A percentile compares a stretch with the other conserved stretches of the same genome.
Evolutionary conservation across 345 rosid genomes (phyloP).

Genomic region (Moricandia arvensis): DNA sequence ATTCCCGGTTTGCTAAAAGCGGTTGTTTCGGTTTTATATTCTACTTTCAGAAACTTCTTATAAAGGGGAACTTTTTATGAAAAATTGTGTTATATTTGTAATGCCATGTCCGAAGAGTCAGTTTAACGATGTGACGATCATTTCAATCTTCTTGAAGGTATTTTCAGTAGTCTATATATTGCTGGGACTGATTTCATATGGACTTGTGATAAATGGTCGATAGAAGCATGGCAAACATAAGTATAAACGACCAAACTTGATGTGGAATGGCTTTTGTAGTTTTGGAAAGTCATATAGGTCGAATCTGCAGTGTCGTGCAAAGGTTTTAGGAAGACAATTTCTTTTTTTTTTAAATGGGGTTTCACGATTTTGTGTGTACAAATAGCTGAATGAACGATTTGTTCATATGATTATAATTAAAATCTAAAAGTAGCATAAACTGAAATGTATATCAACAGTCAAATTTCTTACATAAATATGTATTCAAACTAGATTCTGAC

Average conservation of each 20-base stretch:
- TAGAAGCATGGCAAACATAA: neutral
- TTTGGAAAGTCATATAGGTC: too few relatives aligned
- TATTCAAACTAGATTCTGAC: too few relatives aligned
- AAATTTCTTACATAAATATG: neutral
- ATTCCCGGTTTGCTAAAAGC: neutral
- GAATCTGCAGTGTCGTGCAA: too few relatives aligned
- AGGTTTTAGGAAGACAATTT: too few relatives aligned
- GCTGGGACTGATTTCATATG: neutral
- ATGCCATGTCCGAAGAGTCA: neutral
- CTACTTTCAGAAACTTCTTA: neutral
- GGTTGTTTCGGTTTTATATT: neutral
- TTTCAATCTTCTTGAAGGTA: neutral
- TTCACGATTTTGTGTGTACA: too few relatives aligned
- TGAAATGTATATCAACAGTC: neutral
- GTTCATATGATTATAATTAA: too few relatives aligned
- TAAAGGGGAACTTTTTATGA: neutral
- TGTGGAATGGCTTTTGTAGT: neutral
- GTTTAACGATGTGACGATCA: neutral
- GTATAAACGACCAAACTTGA: neutral
- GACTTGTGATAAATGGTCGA: neutral
- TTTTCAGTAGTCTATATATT: neutral
- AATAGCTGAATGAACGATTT: neutral
- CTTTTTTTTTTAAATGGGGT: too few relatives aligned
- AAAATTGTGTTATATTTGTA: neutral
- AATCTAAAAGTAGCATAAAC: too few relatives aligned